These are phyloP conservation scores for Penicillium daleae DNA, from an alignment of 495 filamentous ascomycete species.

Conservation along the genomic window DNA sequence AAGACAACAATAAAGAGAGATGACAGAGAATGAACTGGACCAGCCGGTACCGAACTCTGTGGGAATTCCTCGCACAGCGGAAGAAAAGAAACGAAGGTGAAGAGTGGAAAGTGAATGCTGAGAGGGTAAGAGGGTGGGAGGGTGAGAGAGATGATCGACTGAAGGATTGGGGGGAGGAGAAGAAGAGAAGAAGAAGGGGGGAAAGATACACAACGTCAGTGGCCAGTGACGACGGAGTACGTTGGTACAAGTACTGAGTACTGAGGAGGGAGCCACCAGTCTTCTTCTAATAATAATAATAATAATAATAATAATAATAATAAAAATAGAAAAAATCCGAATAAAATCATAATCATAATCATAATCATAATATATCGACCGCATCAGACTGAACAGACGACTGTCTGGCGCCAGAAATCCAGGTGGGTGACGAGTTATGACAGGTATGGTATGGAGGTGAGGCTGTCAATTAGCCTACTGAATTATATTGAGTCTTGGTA, in stretches of 20 bases:
- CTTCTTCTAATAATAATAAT: constrained; percentile 15
- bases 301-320: constrained; percentile 23
- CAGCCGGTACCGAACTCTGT: constrained; percentile 49
- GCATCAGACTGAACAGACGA: too few relatives aligned
- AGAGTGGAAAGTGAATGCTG: neutral
- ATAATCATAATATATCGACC: too few relatives aligned
- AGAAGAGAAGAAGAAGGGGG: constrained; percentile 22
- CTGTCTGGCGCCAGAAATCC: neutral
- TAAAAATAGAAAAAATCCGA: neutral
- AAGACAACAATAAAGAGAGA: constrained; percentile 35
- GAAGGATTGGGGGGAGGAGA: constrained; percentile 19
- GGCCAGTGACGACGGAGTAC: constrained; percentile 8
- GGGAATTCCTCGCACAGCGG: constrained; percentile 46
- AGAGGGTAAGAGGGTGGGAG: constrained; percentile 6
- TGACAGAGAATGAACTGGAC: constrained; percentile 47
- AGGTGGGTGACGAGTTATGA: neutral
- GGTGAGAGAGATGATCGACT: constrained; percentile 11
- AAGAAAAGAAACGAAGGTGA: constrained; percentile 44
- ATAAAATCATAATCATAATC: too few relatives aligned
- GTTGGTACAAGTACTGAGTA: too few relatives aligned
- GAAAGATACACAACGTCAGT: constrained; percentile 30
- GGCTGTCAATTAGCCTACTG: neutral
- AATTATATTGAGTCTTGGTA: neutral
- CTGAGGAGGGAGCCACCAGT: too few relatives aligned
- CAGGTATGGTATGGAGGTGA: neutral